These are phyloP conservation scores for Rhizoclosmatium sp. DNA, from an alignment of 192 early-diverging fungal genomes.

Conservation along the genomic window DNA sequence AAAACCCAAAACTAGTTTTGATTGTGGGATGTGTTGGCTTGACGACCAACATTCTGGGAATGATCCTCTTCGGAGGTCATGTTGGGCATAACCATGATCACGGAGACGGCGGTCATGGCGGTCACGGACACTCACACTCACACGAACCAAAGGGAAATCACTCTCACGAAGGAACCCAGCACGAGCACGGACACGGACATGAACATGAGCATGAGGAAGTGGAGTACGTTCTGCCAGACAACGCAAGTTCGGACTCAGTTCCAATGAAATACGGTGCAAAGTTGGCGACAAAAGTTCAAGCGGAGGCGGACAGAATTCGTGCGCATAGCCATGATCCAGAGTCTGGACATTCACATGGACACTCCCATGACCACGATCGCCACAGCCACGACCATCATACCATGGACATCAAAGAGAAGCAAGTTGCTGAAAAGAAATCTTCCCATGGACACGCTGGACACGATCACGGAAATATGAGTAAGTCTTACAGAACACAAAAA, in stretches of 20 bases:
- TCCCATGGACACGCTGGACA: neutral
- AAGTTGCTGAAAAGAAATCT: neutral
- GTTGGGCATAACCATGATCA: conserved; percentile 34
- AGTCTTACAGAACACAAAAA: neutral
- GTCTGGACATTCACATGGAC: no score
- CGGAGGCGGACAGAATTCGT: neutral
- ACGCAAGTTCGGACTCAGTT: neutral
- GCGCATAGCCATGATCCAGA: no score
- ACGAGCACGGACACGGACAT: conserved; percentile 46
- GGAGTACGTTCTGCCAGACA: neutral
- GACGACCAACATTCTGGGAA: conserved; percentile 77
- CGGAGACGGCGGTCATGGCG: conserved; percentile 43
- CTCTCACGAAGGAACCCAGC: neutral
- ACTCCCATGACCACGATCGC: neutral
- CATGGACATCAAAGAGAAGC: neutral
- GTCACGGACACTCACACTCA: neutral
- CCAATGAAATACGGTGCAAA: neutral
- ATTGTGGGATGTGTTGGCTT: conserved; percentile 83
- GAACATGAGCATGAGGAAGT: neutral
- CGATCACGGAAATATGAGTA: conserved; percentile 11
- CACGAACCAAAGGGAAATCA: neutral
- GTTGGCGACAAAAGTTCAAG: neutral
- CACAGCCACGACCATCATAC: neutral
- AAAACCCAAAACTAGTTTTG: conserved; percentile 76
- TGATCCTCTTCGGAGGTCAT: conserved; percentile 80